Evolutionary conservation across 805 yeast genomes (phyloP).

Genomic region (Torulaspora maleeae): DNA sequence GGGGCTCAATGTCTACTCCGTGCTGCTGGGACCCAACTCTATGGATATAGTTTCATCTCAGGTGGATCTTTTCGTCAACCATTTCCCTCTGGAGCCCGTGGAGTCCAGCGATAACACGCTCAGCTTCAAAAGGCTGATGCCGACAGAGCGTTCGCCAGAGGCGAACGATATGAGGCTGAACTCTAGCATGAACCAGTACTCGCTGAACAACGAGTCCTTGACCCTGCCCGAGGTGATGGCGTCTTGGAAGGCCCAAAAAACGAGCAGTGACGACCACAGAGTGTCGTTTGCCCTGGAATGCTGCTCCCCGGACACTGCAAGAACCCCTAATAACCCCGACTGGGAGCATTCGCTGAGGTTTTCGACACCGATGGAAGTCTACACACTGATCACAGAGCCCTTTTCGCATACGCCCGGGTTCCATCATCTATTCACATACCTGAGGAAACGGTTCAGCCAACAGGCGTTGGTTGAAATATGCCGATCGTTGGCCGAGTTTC

Average conservation of each 20-base stretch:
- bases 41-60: constrained; percentile 25
- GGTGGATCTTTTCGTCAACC: constrained; percentile 28
- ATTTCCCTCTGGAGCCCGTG: constrained; percentile 33
- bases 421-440: constrained; percentile 71
- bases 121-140: constrained; percentile 23
- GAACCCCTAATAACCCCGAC: constrained; percentile 23
- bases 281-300: constrained; percentile 29
- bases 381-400: constrained; percentile 67
- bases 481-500: constrained; percentile 78
- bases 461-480: constrained; percentile 75
- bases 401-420: constrained; percentile 89
- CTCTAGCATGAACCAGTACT: constrained; percentile 59
- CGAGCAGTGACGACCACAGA: constrained; percentile 4
- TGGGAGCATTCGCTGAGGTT: constrained; percentile 38
- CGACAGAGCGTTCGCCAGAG: constrained; percentile 14
- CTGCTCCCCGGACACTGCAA: constrained; percentile 20
- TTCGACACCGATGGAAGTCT: constrained; percentile 73
- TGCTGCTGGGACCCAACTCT: constrained; percentile 29
- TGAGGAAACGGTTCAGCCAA: constrained; percentile 64
- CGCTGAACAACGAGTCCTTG: constrained; percentile 46
- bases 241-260: constrained; percentile 1
- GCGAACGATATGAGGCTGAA: constrained; percentile 12
- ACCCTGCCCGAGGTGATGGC: constrained; percentile 58
- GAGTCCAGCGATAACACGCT: constrained; percentile 16
- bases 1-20: constrained; percentile 23